Evolutionary conservation across 257 asterid species (phyloP), one percentile per base, ranked within the genome.

Genomic region (Prunella vulgaris): DNA sequence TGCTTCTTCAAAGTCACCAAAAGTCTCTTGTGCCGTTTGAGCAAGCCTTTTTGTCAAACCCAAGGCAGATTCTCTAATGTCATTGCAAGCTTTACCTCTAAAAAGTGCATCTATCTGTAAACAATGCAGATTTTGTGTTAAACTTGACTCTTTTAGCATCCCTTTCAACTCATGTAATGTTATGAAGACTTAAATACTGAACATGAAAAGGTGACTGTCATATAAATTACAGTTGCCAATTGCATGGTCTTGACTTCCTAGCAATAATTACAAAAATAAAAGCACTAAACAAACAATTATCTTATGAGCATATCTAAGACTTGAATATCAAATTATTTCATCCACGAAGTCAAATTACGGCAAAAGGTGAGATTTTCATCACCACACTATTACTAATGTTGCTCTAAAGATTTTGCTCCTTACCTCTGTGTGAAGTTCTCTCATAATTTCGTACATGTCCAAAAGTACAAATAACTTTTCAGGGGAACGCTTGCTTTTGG

Each of bases 381-480:
- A 52, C 25, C 38, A 20, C 22, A 68, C 53, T 48, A 66, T 14
- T 24, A 65, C 10, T 20, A 37, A 1, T 17, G 33, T 48, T 59
- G 20, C 71, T 75, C 53, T 46, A 44, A 73, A 44, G 32, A 61
- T 63, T 49, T 24, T 48, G 49, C 18, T 64, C 38, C 73, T 79
- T 83, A 90, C 97, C 96, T 94, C 97, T 5, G 84, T 72, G 77
- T 91, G 97, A 84, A 94, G 95, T 76, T 94, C 99, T 77, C 95
- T 84, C 99, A 94, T 94, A 73, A 91, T 94, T 82, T 94, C 99
- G 77, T 94, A 91, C 99, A 94, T 94, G 79, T 94, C 97, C 38
- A 94, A 86, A 74, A 94, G 94, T 84, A 91, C 97, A 76, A 94
- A 94, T 73, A 94, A 79, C 81, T 94, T 94, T 82, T 94, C 99